These are phyloP conservation scores for Parastagonospora nodorum DNA, from an alignment of 2,329 filamentous ascomycete genomes.

Conservation along the genomic window DNA sequence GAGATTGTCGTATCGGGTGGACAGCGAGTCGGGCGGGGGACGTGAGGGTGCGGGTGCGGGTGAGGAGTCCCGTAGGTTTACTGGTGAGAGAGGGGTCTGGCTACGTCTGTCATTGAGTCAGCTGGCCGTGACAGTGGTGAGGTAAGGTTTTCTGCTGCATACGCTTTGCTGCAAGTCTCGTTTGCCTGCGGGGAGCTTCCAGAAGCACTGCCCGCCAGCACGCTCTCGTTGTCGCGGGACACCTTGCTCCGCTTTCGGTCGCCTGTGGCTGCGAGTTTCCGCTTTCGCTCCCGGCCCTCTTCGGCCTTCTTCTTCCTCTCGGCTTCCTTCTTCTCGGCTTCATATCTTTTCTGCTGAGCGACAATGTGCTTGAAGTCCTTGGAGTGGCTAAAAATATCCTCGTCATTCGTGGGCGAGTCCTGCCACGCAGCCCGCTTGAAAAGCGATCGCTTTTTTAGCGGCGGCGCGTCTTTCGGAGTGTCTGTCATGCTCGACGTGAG, in stretches of 20 bases:
- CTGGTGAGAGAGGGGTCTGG: slow-evolving; percentile 25
- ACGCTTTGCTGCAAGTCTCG: slow-evolving; percentile 22
- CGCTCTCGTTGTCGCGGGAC: slow-evolving; percentile 21
- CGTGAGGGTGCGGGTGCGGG: slow-evolving; percentile 13
- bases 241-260: slow-evolving; percentile 25
- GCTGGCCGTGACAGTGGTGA: neutral
- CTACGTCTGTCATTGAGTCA: slow-evolving; percentile 26
- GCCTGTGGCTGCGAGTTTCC: neutral
- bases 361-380: slow-evolving; percentile 46
- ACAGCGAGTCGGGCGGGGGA: slow-evolving; percentile 25
- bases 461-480: slow-evolving; percentile 15
- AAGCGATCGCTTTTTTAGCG: slow-evolving; percentile 53
- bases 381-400: slow-evolving; percentile 52
- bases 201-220: slow-evolving; percentile 10
- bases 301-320: neutral
- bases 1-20: slow-evolving; percentile 37
- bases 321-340: slow-evolving; percentile 19
- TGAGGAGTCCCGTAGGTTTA: neutral
- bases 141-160: slow-evolving; percentile 1
- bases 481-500: slow-evolving; percentile 29
- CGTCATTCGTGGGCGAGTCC: slow-evolving; percentile 41
- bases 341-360: slow-evolving; percentile 43
- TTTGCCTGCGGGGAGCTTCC: slow-evolving; percentile 10
- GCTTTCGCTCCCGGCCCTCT: neutral
- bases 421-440: slow-evolving; percentile 63